phyloP scores from a whole-genome alignment of 2,329 filamentous ascomycete genomes.

The Lithohypha guttulata region DNA sequence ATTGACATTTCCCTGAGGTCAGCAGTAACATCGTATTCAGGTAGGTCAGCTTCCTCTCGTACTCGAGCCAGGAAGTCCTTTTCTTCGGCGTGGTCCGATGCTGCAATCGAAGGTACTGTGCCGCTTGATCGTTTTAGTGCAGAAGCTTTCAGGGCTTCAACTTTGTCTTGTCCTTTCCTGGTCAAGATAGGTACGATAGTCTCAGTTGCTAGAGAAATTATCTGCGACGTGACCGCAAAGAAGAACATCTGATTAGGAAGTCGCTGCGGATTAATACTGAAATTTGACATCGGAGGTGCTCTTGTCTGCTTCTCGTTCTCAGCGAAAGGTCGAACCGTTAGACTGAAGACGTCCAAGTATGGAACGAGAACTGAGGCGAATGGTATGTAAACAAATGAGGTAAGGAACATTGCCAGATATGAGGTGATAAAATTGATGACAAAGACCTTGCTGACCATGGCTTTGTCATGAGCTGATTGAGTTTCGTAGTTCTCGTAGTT shows the following conservation, averaged over 20 bases:
- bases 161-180: constrained; percentile 64
- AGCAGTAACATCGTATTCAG: constrained; percentile 74
- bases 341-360: constrained; percentile 70
- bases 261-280: constrained; percentile 71
- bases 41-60: constrained; percentile 70
- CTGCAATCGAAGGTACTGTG: constrained; percentile 37
- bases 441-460: constrained; percentile 86
- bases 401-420: constrained; percentile 83
- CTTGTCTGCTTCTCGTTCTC: constrained; percentile 62
- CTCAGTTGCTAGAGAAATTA: constrained; percentile 79
- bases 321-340: constrained; percentile 63
- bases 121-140: constrained; percentile 47
- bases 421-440: constrained; percentile 95
- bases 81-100: constrained; percentile 65
- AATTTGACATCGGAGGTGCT: constrained; percentile 46
- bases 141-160: constrained; percentile 59
- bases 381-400: constrained; percentile 87
- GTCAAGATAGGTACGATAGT: constrained; percentile 77
- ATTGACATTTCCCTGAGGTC: constrained; percentile 93
- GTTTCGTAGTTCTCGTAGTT: constrained; percentile 89
- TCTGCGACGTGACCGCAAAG: constrained; percentile 86
- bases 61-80: constrained; percentile 69
- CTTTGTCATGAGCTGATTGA: constrained; percentile 67
- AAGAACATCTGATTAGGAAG: constrained; percentile 90
- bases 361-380: constrained; percentile 78